Percentiles rank a stretch among this genome's conserved stretches.
phyloP scores from a whole-genome alignment of 139 green algal genomes.

The Chlorokybus atmophyticus region DNA sequence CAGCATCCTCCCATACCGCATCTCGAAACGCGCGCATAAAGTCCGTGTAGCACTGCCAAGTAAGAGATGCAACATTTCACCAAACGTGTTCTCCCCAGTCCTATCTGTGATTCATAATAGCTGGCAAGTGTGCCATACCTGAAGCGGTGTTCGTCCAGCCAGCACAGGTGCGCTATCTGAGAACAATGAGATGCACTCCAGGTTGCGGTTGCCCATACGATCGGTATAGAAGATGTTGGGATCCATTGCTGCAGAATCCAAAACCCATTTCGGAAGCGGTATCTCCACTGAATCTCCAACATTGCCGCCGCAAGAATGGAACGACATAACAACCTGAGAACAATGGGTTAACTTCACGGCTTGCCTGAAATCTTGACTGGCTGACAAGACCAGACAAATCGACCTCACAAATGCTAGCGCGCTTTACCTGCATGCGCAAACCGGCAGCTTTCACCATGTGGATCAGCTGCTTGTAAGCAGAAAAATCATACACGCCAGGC shows the following conservation, averaged over 20 bases:
- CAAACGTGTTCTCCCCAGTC: too few species aligned
- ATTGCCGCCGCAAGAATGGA: slow-evolving; percentile 88
- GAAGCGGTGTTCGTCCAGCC: slow-evolving; percentile 65
- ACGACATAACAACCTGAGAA: slow-evolving; percentile 76
- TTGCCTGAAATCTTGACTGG: too few species aligned
- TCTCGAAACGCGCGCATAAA: slow-evolving; percentile 77
- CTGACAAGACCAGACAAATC: too few species aligned
- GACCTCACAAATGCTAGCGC: too few species aligned
- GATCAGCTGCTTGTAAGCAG: slow-evolving; percentile 66
- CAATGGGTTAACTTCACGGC: too few species aligned
- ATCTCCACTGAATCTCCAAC: slow-evolving; percentile 71
- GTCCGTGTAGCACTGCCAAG: slow-evolving; percentile 63
- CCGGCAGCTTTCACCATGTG: slow-evolving; percentile 49
- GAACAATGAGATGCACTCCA: slow-evolving; percentile 82
- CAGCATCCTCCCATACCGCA: slow-evolving; percentile 11
- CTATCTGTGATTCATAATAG: too few species aligned
- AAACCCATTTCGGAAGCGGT: slow-evolving; percentile 80
- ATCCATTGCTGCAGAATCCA: slow-evolving; percentile 62
- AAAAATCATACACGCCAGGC: slow-evolving; percentile 68
- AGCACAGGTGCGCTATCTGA: slow-evolving; percentile 71
- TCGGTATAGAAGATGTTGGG: slow-evolving; percentile 94
- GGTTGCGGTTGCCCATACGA: slow-evolving; percentile 62
- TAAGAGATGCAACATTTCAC: too few species aligned
- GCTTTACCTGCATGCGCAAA: slow-evolving; percentile 47
- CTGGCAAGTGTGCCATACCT: slow-evolving; percentile 22